Evolutionary conservation across 768 basidiomycete genomes (phyloP).

Genomic region (Lepiota brunneoincarnata): DNA sequence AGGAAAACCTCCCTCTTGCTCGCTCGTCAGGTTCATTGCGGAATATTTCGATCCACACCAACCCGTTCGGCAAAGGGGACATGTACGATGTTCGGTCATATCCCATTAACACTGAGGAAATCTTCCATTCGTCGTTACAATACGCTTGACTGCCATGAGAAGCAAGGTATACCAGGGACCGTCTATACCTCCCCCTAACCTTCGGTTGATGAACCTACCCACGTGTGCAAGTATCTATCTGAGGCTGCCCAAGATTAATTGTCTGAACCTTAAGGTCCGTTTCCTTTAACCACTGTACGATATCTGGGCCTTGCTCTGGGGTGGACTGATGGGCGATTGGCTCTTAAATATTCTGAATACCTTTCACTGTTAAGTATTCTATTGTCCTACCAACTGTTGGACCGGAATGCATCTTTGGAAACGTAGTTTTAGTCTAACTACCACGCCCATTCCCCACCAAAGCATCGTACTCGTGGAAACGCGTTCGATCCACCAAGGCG

Average conservation of each 20-base stretch:
- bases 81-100: background rate
- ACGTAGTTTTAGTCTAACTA: no score
- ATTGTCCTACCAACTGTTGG: no score
- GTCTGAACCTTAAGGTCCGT: conserved; percentile 8
- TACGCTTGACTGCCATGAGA: background rate
- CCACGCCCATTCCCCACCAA: no score
- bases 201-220: conserved; percentile 1
- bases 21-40: background rate
- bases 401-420: no score
- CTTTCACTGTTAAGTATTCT: no score
- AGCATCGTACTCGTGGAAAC: no score
- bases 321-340: no score
- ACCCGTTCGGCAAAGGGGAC: conserved; percentile 1
- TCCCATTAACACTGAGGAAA: conserved; percentile 3
- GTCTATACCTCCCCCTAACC: background rate
- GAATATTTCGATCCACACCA: background rate
- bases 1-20: conserved; percentile 3
- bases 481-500: no score
- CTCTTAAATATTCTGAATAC: no score
- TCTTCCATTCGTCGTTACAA: background rate
- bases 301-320: background rate
- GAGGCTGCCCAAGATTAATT: conserved; percentile 5
- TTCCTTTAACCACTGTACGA: background rate
- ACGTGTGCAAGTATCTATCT: background rate
- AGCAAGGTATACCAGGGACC: background rate